Conservation (phyloP, 805 yeast species). For the Sugiyamaella americana region DNA sequence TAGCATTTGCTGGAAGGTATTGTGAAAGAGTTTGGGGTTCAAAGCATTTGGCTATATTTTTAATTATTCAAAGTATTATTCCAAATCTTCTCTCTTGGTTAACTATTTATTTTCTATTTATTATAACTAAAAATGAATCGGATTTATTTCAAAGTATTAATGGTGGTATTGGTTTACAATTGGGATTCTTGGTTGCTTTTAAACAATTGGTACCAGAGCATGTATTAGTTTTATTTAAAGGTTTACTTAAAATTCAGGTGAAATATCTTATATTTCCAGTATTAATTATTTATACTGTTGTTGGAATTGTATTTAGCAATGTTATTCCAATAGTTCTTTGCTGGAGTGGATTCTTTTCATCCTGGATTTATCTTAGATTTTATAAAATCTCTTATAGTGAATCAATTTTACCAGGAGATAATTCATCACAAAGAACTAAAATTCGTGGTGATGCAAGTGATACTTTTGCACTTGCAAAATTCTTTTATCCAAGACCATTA, state of each 20-base stretch:
- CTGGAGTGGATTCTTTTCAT: constrained; percentile 47
- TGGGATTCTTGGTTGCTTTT: constrained; percentile 57
- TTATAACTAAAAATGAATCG: constrained; percentile 15
- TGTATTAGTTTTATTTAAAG: constrained; percentile 44
- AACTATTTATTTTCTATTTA: constrained; percentile 5
- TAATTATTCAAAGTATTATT: constrained; percentile 34
- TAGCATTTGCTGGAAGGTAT: constrained; percentile 53
- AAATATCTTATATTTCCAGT: constrained; percentile 40
- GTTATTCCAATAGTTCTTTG: constrained; percentile 23
- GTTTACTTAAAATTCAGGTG: constrained; percentile 38
- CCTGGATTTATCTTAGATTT: constrained; percentile 78
- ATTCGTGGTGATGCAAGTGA: constrained; percentile 84
- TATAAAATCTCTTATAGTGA: constrained; percentile 54
- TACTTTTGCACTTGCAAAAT: constrained; percentile 73
- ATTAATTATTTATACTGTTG: constrained; percentile 25
- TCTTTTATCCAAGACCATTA: constrained; percentile 61
- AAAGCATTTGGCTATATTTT: constrained; percentile 45
- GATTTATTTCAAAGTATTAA: constrained; percentile 38
- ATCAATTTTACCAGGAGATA: constrained; percentile 44
- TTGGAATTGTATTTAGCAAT: constrained; percentile 27
- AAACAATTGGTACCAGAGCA: constrained; percentile 63
- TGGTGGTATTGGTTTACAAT: constrained; percentile 49
- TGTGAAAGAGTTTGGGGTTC: constrained; percentile 63
- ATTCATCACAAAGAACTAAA: constrained; percentile 18
- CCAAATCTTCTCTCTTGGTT: constrained; percentile 32